These are phyloP conservation scores for Skeletonema menzelii DNA, from an alignment of 108 stramenopile species.

Conservation along the genomic window DNA sequence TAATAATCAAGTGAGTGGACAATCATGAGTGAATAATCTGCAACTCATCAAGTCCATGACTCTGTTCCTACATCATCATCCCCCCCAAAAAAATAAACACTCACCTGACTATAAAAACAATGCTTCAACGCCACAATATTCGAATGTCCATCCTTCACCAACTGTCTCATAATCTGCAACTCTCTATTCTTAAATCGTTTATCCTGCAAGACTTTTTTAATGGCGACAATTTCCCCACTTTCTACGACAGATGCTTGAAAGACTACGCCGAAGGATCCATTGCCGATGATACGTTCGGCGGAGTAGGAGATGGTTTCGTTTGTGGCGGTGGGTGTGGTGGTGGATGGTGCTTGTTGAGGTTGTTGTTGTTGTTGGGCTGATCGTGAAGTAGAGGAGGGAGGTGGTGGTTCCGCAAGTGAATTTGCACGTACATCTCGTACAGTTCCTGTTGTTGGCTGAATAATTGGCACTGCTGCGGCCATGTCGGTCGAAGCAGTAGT, in stretches of 20 bases:
- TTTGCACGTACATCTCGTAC: background rate
- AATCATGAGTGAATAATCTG: no score
- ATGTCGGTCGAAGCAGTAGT: background rate
- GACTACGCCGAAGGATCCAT: slow-evolving; percentile 98
- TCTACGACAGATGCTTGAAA: slow-evolving; percentile 96
- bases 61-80: background rate
- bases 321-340: background rate
- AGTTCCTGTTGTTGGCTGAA: background rate
- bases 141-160: slow-evolving; percentile 94
- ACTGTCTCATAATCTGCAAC: slow-evolving; percentile 96
- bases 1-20: no score
- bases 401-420: background rate
- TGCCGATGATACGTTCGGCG: slow-evolving; percentile 97
- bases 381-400: background rate
- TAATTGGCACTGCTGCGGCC: background rate
- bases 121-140: slow-evolving; percentile 97
- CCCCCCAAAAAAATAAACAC: background rate
- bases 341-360: background rate
- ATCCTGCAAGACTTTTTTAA: slow-evolving; percentile 98
- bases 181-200: slow-evolving; percentile 99
- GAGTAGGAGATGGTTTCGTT: slow-evolving; percentile 90
- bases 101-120: slow-evolving; percentile 95
- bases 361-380: background rate
- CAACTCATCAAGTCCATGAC: no score
- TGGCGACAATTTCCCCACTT: slow-evolving; percentile 93